A percentile compares a stretch with the other conserved stretches of the same genome.
Evolutionary conservation across 139 green algal species (phyloP).

Genomic region (Coccomyxa sp.): DNA sequence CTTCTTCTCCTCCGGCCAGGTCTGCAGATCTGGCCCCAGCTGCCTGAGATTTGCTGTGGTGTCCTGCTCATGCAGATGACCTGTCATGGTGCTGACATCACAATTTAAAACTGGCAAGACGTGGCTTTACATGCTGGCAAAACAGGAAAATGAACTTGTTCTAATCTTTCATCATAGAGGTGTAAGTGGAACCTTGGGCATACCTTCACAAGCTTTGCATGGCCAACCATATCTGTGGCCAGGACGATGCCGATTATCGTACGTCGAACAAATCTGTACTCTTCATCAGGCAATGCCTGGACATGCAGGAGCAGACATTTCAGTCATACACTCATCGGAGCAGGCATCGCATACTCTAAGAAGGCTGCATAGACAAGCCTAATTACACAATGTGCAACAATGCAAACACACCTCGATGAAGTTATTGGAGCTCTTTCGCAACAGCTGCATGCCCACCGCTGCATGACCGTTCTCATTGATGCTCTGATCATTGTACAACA

Average conservation of each 20-base stretch:
- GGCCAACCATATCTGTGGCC: slow-evolving; percentile 59
- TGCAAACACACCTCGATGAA: slow-evolving; percentile 19
- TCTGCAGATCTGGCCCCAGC: slow-evolving; percentile 22
- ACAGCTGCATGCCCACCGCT: slow-evolving; percentile 35
- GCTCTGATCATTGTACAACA: slow-evolving; percentile 58
- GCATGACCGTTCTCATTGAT: slow-evolving; percentile 69
- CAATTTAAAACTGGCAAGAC: too few species aligned
- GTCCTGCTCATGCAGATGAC: slow-evolving; percentile 8
- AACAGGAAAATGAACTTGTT: too few species aligned
- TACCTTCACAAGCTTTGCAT: slow-evolving; percentile 28
- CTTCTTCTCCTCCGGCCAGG: slow-evolving; percentile 34
- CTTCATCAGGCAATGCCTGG: slow-evolving; percentile 21
- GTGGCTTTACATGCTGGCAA: too few species aligned
- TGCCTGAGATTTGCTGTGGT: slow-evolving; percentile 27
- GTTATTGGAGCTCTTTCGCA: slow-evolving; percentile 36
- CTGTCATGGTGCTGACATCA: too few species aligned
- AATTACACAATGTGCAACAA: background rate
- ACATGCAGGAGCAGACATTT: background rate
- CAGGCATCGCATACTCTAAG: too few species aligned
- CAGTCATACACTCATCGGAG: too few species aligned
- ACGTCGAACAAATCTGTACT: slow-evolving; percentile 32
- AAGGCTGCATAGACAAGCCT: too few species aligned
- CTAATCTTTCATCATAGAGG: too few species aligned
- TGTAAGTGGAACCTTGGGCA: too few species aligned
- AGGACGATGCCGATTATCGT: slow-evolving; percentile 57